Conservation (phyloP, 2,329 filamentous ascomycete genomes). For the Ophiostoma ulmi region DNA sequence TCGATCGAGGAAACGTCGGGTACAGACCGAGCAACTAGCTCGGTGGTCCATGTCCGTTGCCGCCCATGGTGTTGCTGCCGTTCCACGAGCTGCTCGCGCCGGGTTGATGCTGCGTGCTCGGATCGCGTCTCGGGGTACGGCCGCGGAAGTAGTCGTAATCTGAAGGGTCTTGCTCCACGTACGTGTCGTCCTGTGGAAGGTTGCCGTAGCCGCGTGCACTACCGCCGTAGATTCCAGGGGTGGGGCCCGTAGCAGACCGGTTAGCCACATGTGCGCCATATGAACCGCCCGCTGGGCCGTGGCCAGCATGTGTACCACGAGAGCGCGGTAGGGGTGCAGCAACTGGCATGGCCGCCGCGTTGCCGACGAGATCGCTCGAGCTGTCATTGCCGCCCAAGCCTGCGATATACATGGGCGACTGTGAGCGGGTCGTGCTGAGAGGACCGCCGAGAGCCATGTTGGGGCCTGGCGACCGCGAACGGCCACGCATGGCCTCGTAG, state of each 20-base stretch:
- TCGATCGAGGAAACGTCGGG: neutral
- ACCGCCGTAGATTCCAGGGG: conserved; percentile 50
- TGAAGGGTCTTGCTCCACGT: conserved; percentile 40
- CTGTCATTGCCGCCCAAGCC: conserved; percentile 46
- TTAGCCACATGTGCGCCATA: neutral
- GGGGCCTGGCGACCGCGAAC: conserved; percentile 27
- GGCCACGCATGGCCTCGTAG: conserved; percentile 17
- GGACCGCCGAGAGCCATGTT: conserved; percentile 27
- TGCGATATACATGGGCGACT: conserved; percentile 45
- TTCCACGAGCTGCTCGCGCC: conserved; percentile 19
- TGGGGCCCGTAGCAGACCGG: conserved; percentile 26
- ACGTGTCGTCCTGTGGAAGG: conserved; percentile 50
- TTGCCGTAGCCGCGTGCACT: conserved; percentile 57
- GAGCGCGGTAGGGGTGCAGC: conserved; percentile 25
- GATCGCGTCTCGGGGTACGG: conserved; percentile 26
- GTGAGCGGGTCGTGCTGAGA: conserved; percentile 34
- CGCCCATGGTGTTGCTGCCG: conserved; percentile 21
- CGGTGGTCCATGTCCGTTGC: conserved; percentile 19
- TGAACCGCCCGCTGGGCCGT: neutral
- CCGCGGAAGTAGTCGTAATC: conserved; percentile 56
- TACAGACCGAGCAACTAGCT: conserved; percentile 25
- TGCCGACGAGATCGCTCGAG: conserved; percentile 47
- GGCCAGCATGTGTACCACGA: neutral
- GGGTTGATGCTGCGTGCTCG: conserved; percentile 17
- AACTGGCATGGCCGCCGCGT: conserved; percentile 50